These are phyloP conservation scores for Colletotrichum paranaense DNA, from an alignment of 2,329 filamentous ascomycete genomes.

Conservation along the genomic window DNA sequence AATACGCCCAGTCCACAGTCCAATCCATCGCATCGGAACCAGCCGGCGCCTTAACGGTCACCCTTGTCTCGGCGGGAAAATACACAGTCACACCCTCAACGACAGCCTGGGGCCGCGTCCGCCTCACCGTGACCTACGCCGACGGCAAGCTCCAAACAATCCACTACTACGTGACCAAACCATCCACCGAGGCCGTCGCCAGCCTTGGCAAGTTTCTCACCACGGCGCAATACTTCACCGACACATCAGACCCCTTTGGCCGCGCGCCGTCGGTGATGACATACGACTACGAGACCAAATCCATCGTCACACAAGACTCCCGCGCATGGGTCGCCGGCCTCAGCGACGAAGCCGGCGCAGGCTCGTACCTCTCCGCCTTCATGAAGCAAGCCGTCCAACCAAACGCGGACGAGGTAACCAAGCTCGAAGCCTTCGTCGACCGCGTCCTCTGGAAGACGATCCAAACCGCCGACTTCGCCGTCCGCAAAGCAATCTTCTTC, in stretches of 20 bases:
- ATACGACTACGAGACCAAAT: conserved; percentile 62
- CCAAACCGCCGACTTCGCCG: conserved; percentile 56
- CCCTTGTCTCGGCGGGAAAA: neutral
- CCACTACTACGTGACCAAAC: conserved; percentile 66
- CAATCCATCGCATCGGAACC: conserved; percentile 53
- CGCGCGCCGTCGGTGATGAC: conserved; percentile 66
- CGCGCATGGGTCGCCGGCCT: conserved; percentile 70
- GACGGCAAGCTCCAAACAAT: conserved; percentile 62
- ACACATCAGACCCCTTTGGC: conserved; percentile 64
- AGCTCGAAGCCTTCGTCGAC: conserved; percentile 65
- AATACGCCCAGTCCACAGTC: conserved; percentile 49
- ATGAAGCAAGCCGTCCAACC: conserved; percentile 67
- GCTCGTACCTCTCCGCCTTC: conserved; percentile 63
- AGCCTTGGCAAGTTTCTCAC: conserved; percentile 65
- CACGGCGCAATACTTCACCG: conserved; percentile 62
- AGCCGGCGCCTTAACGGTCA: conserved; percentile 48
- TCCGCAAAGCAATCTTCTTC: conserved; percentile 67
- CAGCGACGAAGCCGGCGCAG: conserved; percentile 69
- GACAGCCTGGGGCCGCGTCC: conserved; percentile 60
- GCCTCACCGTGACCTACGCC: conserved; percentile 58
- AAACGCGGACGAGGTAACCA: conserved; percentile 57
- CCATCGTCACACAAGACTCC: conserved; percentile 56
- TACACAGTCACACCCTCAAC: conserved; percentile 57
- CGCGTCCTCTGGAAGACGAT: conserved; percentile 61
- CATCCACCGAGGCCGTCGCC: conserved; percentile 53